Evolutionary conservation across 148 eudicot genomes (phyloP), one percentile per base, ranked within the genome.

Genomic region (Heliosperma pusillum): DNA sequence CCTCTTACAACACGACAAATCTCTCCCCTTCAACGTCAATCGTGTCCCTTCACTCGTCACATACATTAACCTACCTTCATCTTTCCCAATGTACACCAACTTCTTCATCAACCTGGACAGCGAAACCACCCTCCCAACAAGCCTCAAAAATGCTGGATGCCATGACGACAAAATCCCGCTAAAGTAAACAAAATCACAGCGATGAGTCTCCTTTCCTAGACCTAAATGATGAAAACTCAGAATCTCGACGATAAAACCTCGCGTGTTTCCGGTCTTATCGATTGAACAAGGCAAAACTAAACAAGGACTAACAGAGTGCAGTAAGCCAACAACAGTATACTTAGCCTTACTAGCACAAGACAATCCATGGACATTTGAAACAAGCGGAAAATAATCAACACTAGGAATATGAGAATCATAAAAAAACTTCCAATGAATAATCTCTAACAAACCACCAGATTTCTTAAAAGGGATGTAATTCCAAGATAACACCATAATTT

Each of bases 221-320:
- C 17, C 30, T 40, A 77, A 55, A 59, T 45, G 22, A 36, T 53
- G 30, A 45, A 56, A 70, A 72, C 4, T 78, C 61, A 66, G 70
- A 83, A 95, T 24, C 69, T 84, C 84, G 22, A 76, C 85, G 55
- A 92, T 82, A 78, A 95, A 95, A 62, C 92, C 92, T 33, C 84
- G 19, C 65, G 69, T 0, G 80, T 59, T 66, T 42, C 76, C 5
- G 74, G 69, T 74, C 58, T 13, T 30, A 30, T 68, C 81, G 53
- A 57, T 73, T 7, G 83, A 71, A 73, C 89, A 84, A 12, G 95
- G 90, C 60, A 90, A 84, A 50, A 75, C 65, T 2, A 86, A 74
- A 55, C 92, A 80, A 36, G 98, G 92, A 78, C 97, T 95, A 33
- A 92, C 79, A 0, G 96, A 90, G 10, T 76, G 79, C 66, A 95